Evolutionary conservation across 2,329 filamentous ascomycete genomes (phyloP).

Genomic region (Byssoonygena ceratinophila): DNA sequence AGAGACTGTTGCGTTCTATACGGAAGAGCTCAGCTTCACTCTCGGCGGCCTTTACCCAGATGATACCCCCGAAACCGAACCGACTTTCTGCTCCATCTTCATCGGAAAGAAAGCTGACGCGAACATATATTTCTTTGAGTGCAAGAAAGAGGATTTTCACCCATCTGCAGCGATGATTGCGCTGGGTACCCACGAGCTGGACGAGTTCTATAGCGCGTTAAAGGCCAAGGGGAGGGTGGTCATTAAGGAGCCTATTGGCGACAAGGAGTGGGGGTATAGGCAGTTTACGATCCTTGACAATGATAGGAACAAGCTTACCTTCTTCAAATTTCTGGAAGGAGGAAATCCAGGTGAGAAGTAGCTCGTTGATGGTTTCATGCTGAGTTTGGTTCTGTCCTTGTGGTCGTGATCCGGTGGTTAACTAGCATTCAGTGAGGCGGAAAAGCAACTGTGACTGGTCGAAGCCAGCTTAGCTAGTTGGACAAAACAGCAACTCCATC

Average conservation of each 20-base stretch:
- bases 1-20: constrained; percentile 18
- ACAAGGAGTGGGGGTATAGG: constrained; percentile 16
- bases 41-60: constrained; percentile 18
- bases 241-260: constrained; percentile 13
- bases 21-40: constrained; percentile 17
- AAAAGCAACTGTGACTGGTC: too few relatives aligned
- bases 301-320: constrained; percentile 16
- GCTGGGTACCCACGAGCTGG: constrained; percentile 17
- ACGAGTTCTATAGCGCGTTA: constrained; percentile 17
- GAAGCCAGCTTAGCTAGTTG: too few relatives aligned
- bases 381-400: too few relatives aligned
- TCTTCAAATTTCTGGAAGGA: constrained; percentile 17
- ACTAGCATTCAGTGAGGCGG: too few relatives aligned
- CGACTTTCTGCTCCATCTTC: constrained; percentile 18
- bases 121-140: constrained; percentile 19
- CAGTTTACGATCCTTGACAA: constrained; percentile 16
- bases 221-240: constrained; percentile 12
- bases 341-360: constrained; percentile 16
- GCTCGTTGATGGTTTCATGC: neutral
- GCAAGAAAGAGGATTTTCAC: constrained; percentile 12
- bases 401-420: too few relatives aligned
- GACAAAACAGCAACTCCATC: too few relatives aligned
- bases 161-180: constrained; percentile 17
- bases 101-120: constrained; percentile 18
- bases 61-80: constrained; percentile 12